Evolutionary conservation across 306 rosid genomes (phyloP).

Genomic region (Vigna trinervia): DNA sequence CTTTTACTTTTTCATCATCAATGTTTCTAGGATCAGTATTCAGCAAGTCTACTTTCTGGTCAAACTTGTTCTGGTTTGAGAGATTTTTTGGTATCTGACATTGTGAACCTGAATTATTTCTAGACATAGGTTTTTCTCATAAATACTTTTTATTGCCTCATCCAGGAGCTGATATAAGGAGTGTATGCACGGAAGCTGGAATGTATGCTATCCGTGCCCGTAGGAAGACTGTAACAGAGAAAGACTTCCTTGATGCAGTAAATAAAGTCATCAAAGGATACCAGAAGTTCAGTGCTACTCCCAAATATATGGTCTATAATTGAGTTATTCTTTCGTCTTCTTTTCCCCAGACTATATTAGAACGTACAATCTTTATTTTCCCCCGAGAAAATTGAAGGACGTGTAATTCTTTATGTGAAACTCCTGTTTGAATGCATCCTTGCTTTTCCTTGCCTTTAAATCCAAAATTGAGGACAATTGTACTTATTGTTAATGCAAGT

Average conservation of each 20-base stretch:
- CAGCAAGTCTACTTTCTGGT: background rate
- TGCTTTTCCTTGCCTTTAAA: background rate
- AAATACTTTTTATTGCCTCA: background rate
- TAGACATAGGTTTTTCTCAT: slow-evolving; percentile 44
- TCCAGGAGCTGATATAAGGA: slow-evolving; percentile 96
- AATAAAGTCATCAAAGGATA: slow-evolving; percentile 98
- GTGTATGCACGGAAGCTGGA: slow-evolving; percentile 99
- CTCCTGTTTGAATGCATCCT: slow-evolving; percentile 37
- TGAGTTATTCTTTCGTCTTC: slow-evolving; percentile 51
- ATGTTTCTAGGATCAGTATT: slow-evolving; percentile 12
- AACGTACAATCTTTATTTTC: slow-evolving; percentile 12
- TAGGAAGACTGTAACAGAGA: slow-evolving; percentile 97
- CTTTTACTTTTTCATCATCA: background rate
- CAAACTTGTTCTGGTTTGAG: slow-evolving; percentile 1
- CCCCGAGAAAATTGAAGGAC: slow-evolving; percentile 29
- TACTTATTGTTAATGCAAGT: background rate
- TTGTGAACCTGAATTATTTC: background rate
- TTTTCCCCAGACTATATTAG: slow-evolving; percentile 36
- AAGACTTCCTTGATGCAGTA: slow-evolving; percentile 98
- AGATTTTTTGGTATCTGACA: background rate
- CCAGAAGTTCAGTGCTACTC: slow-evolving; percentile 99
- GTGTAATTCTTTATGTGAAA: slow-evolving; percentile 38
- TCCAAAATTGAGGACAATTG: background rate
- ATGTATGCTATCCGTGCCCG: slow-evolving; percentile 98
- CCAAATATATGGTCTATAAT: slow-evolving; percentile 98